A percentile compares a stretch with the other conserved stretches of the same genome.
Conservation (phyloP, 306 rosid species). For the Sindora glabra region DNA sequence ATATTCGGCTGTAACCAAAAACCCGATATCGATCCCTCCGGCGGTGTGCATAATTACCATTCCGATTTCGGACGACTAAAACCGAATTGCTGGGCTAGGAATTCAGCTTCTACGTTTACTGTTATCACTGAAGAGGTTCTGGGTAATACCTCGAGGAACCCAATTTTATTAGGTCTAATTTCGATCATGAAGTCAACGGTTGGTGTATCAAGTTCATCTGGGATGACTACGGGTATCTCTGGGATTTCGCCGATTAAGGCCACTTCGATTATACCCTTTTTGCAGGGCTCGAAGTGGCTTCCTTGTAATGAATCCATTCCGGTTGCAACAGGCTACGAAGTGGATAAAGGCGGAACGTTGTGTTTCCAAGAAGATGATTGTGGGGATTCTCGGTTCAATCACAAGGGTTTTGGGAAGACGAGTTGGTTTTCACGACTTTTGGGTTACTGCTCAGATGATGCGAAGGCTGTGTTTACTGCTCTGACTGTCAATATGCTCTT, state of each 20-base stretch:
- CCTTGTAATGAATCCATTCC: conserved; percentile 58
- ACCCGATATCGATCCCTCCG: conserved; percentile 38
- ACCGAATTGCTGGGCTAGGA: conserved; percentile 17
- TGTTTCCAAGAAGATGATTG: background rate
- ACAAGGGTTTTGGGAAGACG: conserved; percentile 26
- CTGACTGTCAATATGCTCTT: conserved; percentile 65
- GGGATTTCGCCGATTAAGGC: conserved; percentile 63
- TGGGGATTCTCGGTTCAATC: background rate
- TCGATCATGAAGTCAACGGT: conserved; percentile 76
- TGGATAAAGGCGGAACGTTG: conserved; percentile 57
- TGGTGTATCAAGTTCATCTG: conserved; percentile 34
- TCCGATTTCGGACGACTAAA: conserved; percentile 18
- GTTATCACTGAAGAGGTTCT: conserved; percentile 58
- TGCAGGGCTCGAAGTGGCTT: conserved; percentile 72
- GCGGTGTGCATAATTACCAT: conserved; percentile 29
- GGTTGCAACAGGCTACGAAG: conserved; percentile 24
- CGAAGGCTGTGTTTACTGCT: conserved; percentile 72
- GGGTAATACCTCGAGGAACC: conserved; percentile 38
- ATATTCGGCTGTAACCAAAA: conserved; percentile 45
- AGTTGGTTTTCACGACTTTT: conserved; percentile 63
- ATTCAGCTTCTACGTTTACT: conserved; percentile 26
- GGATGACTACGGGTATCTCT: conserved; percentile 32
- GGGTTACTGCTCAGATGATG: conserved; percentile 60
- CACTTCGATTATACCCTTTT: conserved; percentile 50
- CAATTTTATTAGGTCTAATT: conserved; percentile 57